These are phyloP conservation scores for Trypethelium eluteriae DNA, from an alignment of 495 filamentous ascomycete genomes.

Conservation along the genomic window DNA sequence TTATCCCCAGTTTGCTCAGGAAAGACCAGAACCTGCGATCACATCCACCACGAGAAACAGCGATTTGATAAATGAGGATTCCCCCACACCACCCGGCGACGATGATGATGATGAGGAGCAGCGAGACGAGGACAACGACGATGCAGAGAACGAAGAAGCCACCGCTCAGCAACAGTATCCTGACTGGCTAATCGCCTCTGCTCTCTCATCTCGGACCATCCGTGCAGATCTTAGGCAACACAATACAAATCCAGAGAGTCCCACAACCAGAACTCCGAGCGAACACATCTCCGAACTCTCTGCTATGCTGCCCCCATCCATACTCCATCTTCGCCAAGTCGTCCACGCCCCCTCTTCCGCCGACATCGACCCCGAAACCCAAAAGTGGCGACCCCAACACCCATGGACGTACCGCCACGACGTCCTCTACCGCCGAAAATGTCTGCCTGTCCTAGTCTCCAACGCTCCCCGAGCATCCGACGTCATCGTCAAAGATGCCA, in stretches of 20 bases:
- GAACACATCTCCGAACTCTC: background rate
- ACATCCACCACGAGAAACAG: background rate
- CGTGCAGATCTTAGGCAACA: background rate
- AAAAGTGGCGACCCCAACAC: slow-evolving; percentile 26
- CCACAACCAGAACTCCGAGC: background rate
- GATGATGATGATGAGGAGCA: slow-evolving; percentile 2
- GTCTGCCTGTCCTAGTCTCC: slow-evolving; percentile 31
- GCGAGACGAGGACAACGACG: slow-evolving; percentile 1
- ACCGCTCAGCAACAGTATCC: slow-evolving; percentile 3
- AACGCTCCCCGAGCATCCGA: slow-evolving; percentile 31
- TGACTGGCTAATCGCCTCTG: background rate
- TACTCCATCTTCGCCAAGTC: slow-evolving; percentile 17
- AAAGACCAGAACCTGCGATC: background rate
- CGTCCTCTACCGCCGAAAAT: slow-evolving; percentile 34
- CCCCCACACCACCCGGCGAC: background rate
- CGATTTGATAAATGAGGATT: background rate
- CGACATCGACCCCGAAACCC: slow-evolving; percentile 21
- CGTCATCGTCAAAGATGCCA: slow-evolving; percentile 31
- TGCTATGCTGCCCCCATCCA: slow-evolving; percentile 13
- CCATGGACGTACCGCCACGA: slow-evolving; percentile 24
- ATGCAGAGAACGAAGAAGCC: slow-evolving; percentile 8
- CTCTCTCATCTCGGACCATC: background rate
- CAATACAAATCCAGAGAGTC: background rate
- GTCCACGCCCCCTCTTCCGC: slow-evolving; percentile 18
- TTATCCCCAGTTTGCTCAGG: slow-evolving; percentile 13